phyloP scores from a whole-genome alignment of 495 filamentous ascomycete species.

The Neurospora sp. region DNA sequence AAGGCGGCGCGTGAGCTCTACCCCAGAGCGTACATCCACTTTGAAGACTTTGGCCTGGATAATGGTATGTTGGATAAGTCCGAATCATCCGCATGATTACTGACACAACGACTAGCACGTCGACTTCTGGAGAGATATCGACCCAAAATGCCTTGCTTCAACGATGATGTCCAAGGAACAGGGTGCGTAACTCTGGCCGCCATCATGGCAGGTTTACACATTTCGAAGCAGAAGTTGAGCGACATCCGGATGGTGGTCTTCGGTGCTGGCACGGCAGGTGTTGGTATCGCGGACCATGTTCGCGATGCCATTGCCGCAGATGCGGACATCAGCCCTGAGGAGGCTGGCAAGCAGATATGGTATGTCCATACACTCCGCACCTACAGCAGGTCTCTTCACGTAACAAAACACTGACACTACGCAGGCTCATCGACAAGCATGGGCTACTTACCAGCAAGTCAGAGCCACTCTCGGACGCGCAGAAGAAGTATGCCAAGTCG shows the following conservation, averaged over 20 bases:
- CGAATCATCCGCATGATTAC: background rate
- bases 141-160: conserved; percentile 70
- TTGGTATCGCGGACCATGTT: conserved; percentile 80
- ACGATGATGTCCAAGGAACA: conserved; percentile 87
- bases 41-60: conserved; percentile 51
- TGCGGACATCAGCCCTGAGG: conserved; percentile 53
- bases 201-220: conserved; percentile 61
- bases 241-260: conserved; percentile 67
- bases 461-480: conserved; percentile 48
- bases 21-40: conserved; percentile 77
- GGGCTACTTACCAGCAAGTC: conserved; percentile 57
- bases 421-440: conserved; percentile 75
- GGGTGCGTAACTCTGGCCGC: conserved; percentile 80
- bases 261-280: conserved; percentile 78
- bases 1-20: conserved; percentile 55
- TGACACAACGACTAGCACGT: conserved; percentile 24
- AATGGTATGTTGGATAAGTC: conserved; percentile 30
- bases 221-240: conserved; percentile 53
- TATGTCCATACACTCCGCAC: conserved; percentile 21
- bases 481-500: conserved; percentile 55
- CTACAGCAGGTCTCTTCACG: background rate
- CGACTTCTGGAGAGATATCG: conserved; percentile 68
- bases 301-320: conserved; percentile 66
- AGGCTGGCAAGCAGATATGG: conserved; percentile 79
- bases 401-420: background rate